Evolutionary conservation across 2,329 filamentous ascomycete genomes (phyloP), one percentile per base, ranked within the genome.

Genomic region (Fusarium compactum): DNA sequence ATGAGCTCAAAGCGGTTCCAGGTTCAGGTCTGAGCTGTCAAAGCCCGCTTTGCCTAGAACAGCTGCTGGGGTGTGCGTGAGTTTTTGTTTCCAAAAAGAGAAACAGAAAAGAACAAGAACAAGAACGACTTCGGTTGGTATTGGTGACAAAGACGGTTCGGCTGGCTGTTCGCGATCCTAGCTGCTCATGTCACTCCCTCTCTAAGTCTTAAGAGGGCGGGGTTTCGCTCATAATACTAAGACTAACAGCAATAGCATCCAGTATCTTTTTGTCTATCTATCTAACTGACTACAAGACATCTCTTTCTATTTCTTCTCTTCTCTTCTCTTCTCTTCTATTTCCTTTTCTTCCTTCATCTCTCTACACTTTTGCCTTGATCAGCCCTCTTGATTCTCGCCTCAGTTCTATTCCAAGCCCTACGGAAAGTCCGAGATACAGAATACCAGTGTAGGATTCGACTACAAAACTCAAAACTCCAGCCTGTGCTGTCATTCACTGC

Each of bases 31-130:
- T 30, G 32, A 62, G 60, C 57, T 46, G 57, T 62, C 58, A 75
- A 66, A 69, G 59, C 53, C 65, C 62, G 61, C 73, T 66, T 73
- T 75, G 41, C 71, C 74, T 54, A 76, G 72, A 75, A 64, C 74
- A 76, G 70, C 54, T 58, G 27, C 45, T 46, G 50, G 50, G 50
- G 50, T 43, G 50, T 41, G 50, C 9, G 34, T 29, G 16, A 54
- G 34, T 30, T 34, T 61, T 48, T 63, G 47, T 22, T 63, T 58
- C 64, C 64, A 69, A 71, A 67, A 58, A 57, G 48, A 62, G 59
- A 48, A 57, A 57, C 47, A 52, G 59, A 41, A 29, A 45, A 48
- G 20, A 38, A 38, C 34, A 38, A 38, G 34, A 45, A 32, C 27
- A 62, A 73, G 71, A 74, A 73, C 72, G 71, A 67, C 54, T 76